Evolutionary conservation across 257 asterid species (phyloP).

Genomic region (Solanum sejunctum): DNA sequence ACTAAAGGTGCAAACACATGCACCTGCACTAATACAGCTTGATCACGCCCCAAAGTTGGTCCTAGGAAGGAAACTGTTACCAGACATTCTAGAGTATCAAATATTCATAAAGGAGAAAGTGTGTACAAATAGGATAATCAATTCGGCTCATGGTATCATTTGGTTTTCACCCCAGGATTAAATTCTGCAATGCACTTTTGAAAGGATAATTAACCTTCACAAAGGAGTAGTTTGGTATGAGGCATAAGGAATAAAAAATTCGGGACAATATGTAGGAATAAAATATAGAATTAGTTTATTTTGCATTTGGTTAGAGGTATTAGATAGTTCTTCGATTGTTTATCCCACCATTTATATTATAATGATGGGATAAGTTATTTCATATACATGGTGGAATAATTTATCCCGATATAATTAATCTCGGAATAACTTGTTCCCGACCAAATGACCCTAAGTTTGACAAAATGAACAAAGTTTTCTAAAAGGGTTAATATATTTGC

Average conservation of each 20-base stretch:
- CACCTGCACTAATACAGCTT: background rate
- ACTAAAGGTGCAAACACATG: background rate
- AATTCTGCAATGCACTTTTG: background rate
- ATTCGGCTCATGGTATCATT: background rate
- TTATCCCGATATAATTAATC: too few relatives aligned
- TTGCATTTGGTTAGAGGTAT: too few relatives aligned
- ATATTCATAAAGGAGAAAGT: background rate
- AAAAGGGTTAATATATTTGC: background rate
- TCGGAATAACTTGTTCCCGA: too few relatives aligned
- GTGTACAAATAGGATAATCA: background rate
- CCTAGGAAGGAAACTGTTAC: background rate
- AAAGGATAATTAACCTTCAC: background rate
- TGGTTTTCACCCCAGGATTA: background rate
- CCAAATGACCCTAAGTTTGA: background rate
- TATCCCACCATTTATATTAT: too few relatives aligned
- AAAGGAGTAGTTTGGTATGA: too few relatives aligned
- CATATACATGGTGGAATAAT: too few relatives aligned
- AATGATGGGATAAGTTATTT: too few relatives aligned
- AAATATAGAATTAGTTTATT: too few relatives aligned
- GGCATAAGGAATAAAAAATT: too few relatives aligned
- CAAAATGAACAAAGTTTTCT: background rate
- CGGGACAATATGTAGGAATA: too few relatives aligned
- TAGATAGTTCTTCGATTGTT: too few relatives aligned
- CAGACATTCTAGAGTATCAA: background rate
- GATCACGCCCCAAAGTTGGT: background rate